A percentile compares a stretch with the other conserved stretches of the same genome.
Evolutionary conservation across 768 basidiomycete species (phyloP).

Genomic region (Psilocybe tampanensis): DNA sequence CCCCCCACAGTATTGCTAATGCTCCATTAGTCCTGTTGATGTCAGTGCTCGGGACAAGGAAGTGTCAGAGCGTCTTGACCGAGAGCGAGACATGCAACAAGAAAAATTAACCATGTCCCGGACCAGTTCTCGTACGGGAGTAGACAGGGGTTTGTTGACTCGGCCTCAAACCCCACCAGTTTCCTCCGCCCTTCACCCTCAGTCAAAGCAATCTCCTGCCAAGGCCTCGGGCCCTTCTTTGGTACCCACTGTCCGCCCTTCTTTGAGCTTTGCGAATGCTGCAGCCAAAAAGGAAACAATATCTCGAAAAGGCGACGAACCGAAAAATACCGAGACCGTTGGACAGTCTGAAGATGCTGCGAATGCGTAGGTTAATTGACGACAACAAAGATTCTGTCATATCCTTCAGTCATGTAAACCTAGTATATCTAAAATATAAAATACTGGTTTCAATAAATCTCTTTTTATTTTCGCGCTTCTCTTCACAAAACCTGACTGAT

Average conservation of each 20-base stretch:
- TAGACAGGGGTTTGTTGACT: slow-evolving; percentile 43
- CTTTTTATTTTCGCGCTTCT: too few species aligned
- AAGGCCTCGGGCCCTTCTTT: slow-evolving; percentile 31
- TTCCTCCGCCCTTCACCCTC: slow-evolving; percentile 26
- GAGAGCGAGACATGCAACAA: slow-evolving; percentile 61
- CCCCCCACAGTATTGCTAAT: slow-evolving; percentile 5
- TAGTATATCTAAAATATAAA: not conserved
- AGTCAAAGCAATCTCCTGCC: slow-evolving; percentile 29
- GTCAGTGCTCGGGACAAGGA: slow-evolving; percentile 75
- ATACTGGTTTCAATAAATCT: not conserved
- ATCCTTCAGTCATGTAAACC: not conserved
- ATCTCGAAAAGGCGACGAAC: slow-evolving; percentile 18
- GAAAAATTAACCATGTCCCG: slow-evolving; percentile 55
- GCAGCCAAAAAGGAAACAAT: slow-evolving; percentile 53
- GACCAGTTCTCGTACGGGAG: slow-evolving; percentile 50
- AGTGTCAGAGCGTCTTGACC: slow-evolving; percentile 70
- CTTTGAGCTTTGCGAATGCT: slow-evolving; percentile 82
- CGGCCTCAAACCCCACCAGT: slow-evolving; percentile 36
- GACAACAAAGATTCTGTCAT: slow-evolving; percentile 4
- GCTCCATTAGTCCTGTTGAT: slow-evolving; percentile 75
- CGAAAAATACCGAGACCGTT: slow-evolving; percentile 6
- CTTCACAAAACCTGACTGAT: not conserved
- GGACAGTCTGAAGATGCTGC: slow-evolving; percentile 17
- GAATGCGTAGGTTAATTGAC: slow-evolving; percentile 13
- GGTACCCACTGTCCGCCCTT: slow-evolving; percentile 62